Conservation (phyloP, 2,329 filamentous ascomycete species). For the Trichoderma atrobrunneum region DNA sequence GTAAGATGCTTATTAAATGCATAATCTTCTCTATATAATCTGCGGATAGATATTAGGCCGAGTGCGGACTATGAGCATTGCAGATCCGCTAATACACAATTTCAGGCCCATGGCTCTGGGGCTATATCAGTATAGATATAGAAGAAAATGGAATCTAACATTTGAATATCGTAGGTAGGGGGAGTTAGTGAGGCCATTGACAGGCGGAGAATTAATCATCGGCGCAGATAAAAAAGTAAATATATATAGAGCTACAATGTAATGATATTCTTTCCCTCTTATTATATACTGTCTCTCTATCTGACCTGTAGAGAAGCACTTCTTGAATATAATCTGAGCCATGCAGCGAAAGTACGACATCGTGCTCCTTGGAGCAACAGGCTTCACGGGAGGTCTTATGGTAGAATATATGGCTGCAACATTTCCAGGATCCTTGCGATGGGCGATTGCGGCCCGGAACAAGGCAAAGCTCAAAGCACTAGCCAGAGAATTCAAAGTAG, state of each 20-base stretch:
- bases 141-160: neutral
- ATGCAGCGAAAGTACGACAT: no score
- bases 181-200: neutral
- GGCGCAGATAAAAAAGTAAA: neutral
- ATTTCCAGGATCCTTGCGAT: neutral
- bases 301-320: no score
- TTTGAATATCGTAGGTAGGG: neutral
- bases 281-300: no score
- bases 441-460: neutral
- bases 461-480: neutral
- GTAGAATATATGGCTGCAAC: neutral
- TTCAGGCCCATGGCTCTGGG: neutral
- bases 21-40: neutral
- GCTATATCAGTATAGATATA: neutral
- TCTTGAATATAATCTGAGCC: no score
- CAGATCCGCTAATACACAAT: neutral
- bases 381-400: no score
- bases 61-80: neutral
- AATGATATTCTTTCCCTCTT: neutral
- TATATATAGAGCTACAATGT: neutral
- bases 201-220: neutral
- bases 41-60: neutral
- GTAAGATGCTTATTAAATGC: neutral
- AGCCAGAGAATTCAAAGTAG: neutral
- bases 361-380: no score